These are phyloP conservation scores for Peterozyma xylosa DNA, from an alignment of 805 yeast species.

Conservation along the genomic window DNA sequence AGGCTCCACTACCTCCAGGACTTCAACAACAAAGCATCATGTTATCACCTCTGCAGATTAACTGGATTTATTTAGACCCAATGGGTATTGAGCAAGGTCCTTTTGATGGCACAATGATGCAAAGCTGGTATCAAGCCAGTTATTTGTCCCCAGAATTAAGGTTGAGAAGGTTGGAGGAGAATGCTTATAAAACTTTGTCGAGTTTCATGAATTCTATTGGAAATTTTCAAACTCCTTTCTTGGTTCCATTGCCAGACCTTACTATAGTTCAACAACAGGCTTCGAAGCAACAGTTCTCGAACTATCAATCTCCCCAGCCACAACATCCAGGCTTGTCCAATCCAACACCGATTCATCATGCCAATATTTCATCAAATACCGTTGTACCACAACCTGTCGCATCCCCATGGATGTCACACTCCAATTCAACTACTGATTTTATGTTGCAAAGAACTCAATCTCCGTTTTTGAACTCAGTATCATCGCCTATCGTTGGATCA, in stretches of 20 bases:
- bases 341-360: neutral
- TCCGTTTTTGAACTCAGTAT: neutral
- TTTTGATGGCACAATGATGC: constrained; percentile 67
- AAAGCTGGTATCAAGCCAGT: constrained; percentile 60
- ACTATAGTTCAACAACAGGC: neutral
- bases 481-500: neutral
- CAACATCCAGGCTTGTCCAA: constrained; percentile 1
- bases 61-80: constrained; percentile 73
- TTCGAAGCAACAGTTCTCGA: constrained; percentile 8
- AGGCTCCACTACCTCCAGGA: constrained; percentile 9
- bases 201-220: constrained; percentile 43
- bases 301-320: constrained; percentile 1
- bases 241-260: constrained; percentile 40
- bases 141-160: constrained; percentile 49
- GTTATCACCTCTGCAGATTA: constrained; percentile 33
- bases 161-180: constrained; percentile 54
- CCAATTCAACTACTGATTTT: constrained; percentile 3
- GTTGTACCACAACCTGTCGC: constrained; percentile 5
- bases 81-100: constrained; percentile 75
- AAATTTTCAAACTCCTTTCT: constrained; percentile 53
- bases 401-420: constrained; percentile 6
- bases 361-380: neutral
- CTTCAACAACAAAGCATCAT: constrained; percentile 10
- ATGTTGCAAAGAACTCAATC: constrained; percentile 1
- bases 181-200: constrained; percentile 39